Evolutionary conservation across 306 rosid genomes (phyloP).

Genomic region (Inga oerstediana): DNA sequence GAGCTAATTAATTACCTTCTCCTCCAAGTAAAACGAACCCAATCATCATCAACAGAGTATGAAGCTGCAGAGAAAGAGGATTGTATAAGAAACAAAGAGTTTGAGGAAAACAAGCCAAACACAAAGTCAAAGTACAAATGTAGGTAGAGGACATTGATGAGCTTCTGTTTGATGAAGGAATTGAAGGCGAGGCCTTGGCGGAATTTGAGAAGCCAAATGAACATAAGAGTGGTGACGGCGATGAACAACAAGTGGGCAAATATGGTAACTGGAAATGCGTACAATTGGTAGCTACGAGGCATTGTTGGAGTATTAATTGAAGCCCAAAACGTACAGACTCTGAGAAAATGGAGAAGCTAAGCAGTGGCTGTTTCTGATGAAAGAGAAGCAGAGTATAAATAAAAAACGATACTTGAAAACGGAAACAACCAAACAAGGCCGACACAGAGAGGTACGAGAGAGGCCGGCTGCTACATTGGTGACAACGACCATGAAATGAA

Average conservation of each 20-base stretch:
- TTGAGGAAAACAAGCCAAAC: not conserved
- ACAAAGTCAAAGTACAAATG: no score
- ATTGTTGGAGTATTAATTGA: not conserved
- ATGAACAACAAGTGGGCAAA: conserved; percentile 62
- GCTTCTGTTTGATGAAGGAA: conserved; percentile 47
- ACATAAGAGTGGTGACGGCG: conserved; percentile 55
- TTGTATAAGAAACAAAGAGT: not conserved
- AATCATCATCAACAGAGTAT: conserved; percentile 64
- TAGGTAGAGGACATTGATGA: conserved; percentile 52
- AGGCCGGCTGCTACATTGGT: not conserved
- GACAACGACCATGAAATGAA: not conserved
- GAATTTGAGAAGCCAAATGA: conserved; percentile 64
- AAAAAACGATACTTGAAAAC: not conserved
- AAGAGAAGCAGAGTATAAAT: not conserved
- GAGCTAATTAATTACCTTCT: conserved; percentile 53
- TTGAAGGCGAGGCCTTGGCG: conserved; percentile 67
- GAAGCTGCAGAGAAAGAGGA: conserved; percentile 49
- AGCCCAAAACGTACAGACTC: not conserved
- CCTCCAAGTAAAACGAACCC: conserved; percentile 69
- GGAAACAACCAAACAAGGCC: conserved; percentile 20
- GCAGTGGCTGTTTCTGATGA: not conserved
- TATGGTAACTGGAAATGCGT: conserved; percentile 52
- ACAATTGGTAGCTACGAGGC: conserved; percentile 54
- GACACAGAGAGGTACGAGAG: not conserved
- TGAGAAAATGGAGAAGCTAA: not conserved